phyloP scores from a whole-genome alignment of 148 eudicot species.

The Drosera capensis region DNA sequence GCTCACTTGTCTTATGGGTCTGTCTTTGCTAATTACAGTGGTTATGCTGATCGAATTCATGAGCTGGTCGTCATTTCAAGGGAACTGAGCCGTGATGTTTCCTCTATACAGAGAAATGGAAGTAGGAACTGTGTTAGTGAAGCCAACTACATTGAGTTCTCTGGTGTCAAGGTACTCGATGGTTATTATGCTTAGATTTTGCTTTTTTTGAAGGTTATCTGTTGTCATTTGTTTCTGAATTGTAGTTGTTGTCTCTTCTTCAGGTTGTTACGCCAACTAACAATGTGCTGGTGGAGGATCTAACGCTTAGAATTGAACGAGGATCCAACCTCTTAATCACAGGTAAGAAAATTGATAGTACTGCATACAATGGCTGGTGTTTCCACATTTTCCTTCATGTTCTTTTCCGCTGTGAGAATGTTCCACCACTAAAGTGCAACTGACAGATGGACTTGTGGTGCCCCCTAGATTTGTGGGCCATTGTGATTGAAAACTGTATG shows the following conservation, averaged over 20 bases:
- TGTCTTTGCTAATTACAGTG: constrained; percentile 45
- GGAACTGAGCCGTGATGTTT: constrained; percentile 57
- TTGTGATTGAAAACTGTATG: neutral
- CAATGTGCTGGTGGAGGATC: constrained; percentile 84
- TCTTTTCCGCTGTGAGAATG: too few relatives aligned
- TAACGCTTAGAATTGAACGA: constrained; percentile 66
- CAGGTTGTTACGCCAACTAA: constrained; percentile 98
- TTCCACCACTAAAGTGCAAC: too few relatives aligned
- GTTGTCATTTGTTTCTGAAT: neutral
- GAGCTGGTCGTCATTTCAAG: constrained; percentile 74
- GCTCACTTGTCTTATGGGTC: too few relatives aligned
- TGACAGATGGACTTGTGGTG: neutral
- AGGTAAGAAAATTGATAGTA: constrained; percentile 23
- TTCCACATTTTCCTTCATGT: neutral
- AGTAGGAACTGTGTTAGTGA: constrained; percentile 70
- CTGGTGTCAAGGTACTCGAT: constrained; percentile 61
- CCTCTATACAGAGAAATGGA: constrained; percentile 53
- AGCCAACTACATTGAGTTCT: constrained; percentile 86
- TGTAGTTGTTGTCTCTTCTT: neutral
- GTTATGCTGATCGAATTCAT: constrained; percentile 96
- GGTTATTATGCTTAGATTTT: neutral
- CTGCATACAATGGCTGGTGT: neutral
- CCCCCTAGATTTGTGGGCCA: neutral
- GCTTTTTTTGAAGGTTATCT: constrained; percentile 3
- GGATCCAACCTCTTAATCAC: constrained; percentile 98